phyloP scores from a whole-genome alignment of 495 filamentous ascomycete genomes.

The Amniculicola lignicola region DNA sequence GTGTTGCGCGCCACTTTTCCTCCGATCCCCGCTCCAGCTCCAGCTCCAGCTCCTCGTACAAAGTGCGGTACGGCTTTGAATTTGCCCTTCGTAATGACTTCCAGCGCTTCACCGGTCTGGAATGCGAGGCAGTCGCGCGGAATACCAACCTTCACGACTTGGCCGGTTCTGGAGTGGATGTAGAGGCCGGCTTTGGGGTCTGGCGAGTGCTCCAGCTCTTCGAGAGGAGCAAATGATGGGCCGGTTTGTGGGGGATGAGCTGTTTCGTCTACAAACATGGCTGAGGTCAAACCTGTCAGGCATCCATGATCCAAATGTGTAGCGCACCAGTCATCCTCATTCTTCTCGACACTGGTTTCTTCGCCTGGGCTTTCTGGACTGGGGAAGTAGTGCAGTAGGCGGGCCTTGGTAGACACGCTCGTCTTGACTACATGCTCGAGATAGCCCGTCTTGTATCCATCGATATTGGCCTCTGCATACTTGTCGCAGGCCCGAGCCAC shows the following conservation, averaged over 20 bases:
- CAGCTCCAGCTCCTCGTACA: constrained; percentile 66
- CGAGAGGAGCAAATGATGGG: constrained; percentile 48
- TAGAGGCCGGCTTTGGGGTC: constrained; percentile 85
- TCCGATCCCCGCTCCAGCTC: constrained; percentile 46
- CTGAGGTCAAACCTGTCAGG: constrained; percentile 86
- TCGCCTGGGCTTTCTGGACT: constrained; percentile 39
- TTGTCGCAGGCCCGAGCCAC: constrained; percentile 85
- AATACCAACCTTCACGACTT: constrained; percentile 81
- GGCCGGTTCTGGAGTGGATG: constrained; percentile 77
- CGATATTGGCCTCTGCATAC: constrained; percentile 74
- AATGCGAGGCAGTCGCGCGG: constrained; percentile 89
- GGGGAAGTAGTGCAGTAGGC: constrained; percentile 92
- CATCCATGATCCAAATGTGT: constrained; percentile 94
- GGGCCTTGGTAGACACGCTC: constrained; percentile 85
- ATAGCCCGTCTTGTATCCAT: constrained; percentile 70
- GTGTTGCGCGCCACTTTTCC: constrained; percentile 78
- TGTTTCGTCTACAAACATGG: constrained; percentile 91
- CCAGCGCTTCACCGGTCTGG: constrained; percentile 89
- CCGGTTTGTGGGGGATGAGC: constrained; percentile 43
- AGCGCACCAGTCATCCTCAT: constrained; percentile 88
- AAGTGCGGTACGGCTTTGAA: constrained; percentile 97
- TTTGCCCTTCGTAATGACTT: constrained; percentile 80
- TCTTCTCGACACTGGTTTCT: constrained; percentile 14
- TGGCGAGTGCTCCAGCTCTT: constrained; percentile 68
- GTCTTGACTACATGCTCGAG: constrained; percentile 81